Evolutionary conservation across 2,329 filamentous ascomycete species (phyloP), one percentile per base, ranked within the genome.

Genomic region (Claviceps quebecensis): DNA sequence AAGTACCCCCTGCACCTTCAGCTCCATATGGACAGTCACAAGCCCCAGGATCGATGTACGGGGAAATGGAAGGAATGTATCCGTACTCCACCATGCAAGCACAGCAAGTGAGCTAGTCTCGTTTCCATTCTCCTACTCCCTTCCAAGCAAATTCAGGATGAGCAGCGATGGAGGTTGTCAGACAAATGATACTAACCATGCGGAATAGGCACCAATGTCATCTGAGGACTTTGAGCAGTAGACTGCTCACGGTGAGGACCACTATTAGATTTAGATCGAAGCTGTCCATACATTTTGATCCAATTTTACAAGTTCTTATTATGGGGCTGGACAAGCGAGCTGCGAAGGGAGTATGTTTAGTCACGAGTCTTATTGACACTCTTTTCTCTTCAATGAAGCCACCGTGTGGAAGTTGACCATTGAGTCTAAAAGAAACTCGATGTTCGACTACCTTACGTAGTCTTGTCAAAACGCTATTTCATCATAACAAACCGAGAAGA

Each of bases 1-100:
- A 88, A 56, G 86, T 89, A 53, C 87, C 88, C 58, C 73, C 83
- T 14, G 84, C 86, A 47, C 80, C 85, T 13, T 76, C 80, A 46
- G 77, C 79, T 49, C 77, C 79, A 13, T 94, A 94, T 64, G 86
- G 83, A 14, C 87, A 93, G 61, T 78, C 85, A 45, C 84, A 86
- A 59, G 80, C 84, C 53, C 73, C 81, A 56, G 59, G 63, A 3
- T 58, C 60, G 22, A 94, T 96, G 77, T 95, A 89, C 63, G 77
- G 83, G 52, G 83, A 85, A 52, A 83, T 90, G 67, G 83, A 87
- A 56, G 81, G 80, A 56, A 95, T 96, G 76, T 97, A 97, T 58
- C 78, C 78, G 40, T 95, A 94, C 65, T 77, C 83, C 14, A 72
- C 81, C 55, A 87, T 95, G 77, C 83, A 85, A 59, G 79, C 86